Evolutionary conservation across 2,329 filamentous ascomycete genomes (phyloP), one percentile per base, ranked within the genome.

Genomic region (Cylindrodendrum hubeiense): DNA sequence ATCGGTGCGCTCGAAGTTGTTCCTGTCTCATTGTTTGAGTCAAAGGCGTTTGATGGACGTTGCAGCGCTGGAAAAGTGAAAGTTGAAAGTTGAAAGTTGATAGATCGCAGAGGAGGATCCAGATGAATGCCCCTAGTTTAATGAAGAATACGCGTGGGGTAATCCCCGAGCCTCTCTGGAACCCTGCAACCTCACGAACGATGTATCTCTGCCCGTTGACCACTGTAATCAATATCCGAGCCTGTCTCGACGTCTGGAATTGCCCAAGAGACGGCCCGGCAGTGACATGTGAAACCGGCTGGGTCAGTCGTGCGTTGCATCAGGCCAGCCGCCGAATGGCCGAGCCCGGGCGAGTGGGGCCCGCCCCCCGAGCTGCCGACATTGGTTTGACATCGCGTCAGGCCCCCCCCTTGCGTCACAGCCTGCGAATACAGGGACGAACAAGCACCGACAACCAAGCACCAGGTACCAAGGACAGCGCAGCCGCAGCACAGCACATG

Each of bases 381-480:
- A 43, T 44, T 44, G 15, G 24, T 24, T 12, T 17, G n/a, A 34
- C 26, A 28, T 47, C 41, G 26, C 53, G 24, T 47, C 37, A 56
- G 46, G 39, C 39, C 26, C n/a, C 53, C 53, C 59, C 51, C 53
- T 62, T 63, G 58, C 58, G 63, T 63, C 63, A 66, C 17, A 43
- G 34, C 28, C 50, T 55, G 15, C 17, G 37, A n/a, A 17, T 43
- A 49, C 39, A 28, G 43, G 28, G 39, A 49, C 46, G 28, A 30
- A 41, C 24, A 34, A 52, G 15, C 50, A 53, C 43, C 56, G 21
- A 53, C 33, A 56, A 55, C 37, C 37, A n/a, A 39, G 17, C 15
- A 37, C 34, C 37, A 39, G 37, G 34, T 37, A n/a, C 15, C 34
- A 39, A 17, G 34, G 15, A 13, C 34, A 39, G 34, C 34, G 17